A percentile compares a stretch with the other conserved stretches of the same genome.
Evolutionary conservation across 495 filamentous ascomycete genomes (phyloP).

Genomic region (Amniculicola lignicola): DNA sequence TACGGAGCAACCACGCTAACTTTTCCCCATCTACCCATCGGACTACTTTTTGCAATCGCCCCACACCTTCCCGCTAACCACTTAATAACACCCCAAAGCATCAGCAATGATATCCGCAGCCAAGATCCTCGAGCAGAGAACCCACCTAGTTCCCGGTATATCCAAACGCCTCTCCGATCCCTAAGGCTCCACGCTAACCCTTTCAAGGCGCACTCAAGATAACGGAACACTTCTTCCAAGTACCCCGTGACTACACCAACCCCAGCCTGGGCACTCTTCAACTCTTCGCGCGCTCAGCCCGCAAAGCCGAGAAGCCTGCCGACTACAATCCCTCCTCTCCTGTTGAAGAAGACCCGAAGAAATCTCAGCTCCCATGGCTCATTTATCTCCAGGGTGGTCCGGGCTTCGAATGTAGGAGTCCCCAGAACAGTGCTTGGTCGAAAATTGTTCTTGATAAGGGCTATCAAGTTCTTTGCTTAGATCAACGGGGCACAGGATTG

Average conservation of each 20-base stretch:
- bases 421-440: conserved; percentile 67
- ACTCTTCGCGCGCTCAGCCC: conserved; percentile 72
- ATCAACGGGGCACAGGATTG: conserved; percentile 85
- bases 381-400: conserved; percentile 59
- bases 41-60: no score
- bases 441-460: conserved; percentile 71
- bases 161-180: neutral
- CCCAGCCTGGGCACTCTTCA: conserved; percentile 59
- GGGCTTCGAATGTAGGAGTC: conserved; percentile 68
- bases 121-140: conserved; percentile 41
- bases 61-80: no score
- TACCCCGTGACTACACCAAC: conserved; percentile 71
- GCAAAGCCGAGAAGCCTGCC: conserved; percentile 61
- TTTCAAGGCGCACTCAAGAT: conserved; percentile 66
- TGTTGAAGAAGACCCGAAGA: conserved; percentile 47
- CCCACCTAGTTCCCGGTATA: conserved; percentile 39
- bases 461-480: conserved; percentile 79
- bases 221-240: conserved; percentile 80
- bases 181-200: neutral
- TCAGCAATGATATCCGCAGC: conserved; percentile 34
- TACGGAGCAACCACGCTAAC: no score
- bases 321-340: conserved; percentile 40
- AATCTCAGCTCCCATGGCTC: conserved; percentile 55
- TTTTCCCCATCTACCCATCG: no score
- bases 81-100: no score